These are phyloP conservation scores for Hamamelis virginiana DNA, from an alignment of 164 flowering plant genomes.

Conservation along the genomic window DNA sequence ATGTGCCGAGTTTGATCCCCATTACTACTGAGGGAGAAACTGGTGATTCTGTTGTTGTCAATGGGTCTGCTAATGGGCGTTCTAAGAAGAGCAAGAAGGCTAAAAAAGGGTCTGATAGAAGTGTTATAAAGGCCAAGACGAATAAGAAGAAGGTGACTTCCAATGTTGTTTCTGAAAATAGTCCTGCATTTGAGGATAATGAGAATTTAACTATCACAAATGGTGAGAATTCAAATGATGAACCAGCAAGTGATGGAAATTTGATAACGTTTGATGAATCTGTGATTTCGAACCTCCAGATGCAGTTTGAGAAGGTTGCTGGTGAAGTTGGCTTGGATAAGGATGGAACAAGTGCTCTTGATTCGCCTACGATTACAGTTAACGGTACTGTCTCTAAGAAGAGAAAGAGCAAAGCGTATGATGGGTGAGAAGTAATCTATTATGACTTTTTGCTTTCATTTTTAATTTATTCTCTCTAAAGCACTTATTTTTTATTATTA, in stretches of 20 bases:
- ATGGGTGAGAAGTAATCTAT: no score
- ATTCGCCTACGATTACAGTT: constrained; percentile 16
- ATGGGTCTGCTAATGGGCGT: no score
- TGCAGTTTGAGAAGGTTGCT: constrained; percentile 88
- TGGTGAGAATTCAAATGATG: constrained; percentile 17
- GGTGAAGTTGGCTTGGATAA: no score
- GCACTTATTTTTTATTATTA: no score
- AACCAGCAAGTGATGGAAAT: constrained; percentile 19
- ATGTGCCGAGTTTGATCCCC: constrained; percentile 52
- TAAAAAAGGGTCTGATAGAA: constrained; percentile 24
- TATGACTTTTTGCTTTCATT: no score
- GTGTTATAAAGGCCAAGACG: constrained; percentile 28
- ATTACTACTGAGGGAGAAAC: constrained; percentile 21
- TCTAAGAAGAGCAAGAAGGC: no score
- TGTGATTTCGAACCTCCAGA: constrained; percentile 70
- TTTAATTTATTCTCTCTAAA: no score
- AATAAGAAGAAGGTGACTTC: constrained; percentile 15
- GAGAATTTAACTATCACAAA: constrained; percentile 11
- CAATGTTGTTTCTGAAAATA: constrained; percentile 8
- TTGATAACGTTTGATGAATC: constrained; percentile 37
- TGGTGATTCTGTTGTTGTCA: no score
- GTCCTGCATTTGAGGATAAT: constrained; percentile 1
- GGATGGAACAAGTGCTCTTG: no score
- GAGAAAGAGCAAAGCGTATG: constrained; percentile 33
- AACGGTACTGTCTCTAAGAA: constrained; percentile 30